phyloP scores from a whole-genome alignment of 257 asterid genomes.

The Capsicum chinense region DNA sequence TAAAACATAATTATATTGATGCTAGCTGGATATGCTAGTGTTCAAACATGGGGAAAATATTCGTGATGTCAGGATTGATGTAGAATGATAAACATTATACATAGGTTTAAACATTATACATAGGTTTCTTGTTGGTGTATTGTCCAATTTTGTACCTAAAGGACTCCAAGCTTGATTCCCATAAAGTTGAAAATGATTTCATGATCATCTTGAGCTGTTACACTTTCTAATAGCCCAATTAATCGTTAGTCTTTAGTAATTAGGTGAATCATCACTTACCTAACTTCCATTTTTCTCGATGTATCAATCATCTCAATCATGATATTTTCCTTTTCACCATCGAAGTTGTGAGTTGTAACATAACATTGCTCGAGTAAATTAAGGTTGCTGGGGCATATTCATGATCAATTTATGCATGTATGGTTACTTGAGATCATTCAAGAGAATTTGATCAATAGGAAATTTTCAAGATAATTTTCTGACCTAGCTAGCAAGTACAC shows the following conservation, averaged over 20 bases:
- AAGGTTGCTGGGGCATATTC: background rate
- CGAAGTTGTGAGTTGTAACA: background rate
- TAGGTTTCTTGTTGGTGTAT: background rate
- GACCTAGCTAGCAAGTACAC: background rate
- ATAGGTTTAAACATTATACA: background rate
- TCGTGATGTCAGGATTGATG: background rate
- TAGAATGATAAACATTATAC: background rate
- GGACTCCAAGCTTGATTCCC: background rate
- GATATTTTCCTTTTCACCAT: background rate
- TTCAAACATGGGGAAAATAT: background rate
- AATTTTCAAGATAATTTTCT: background rate
- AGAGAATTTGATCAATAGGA: background rate
- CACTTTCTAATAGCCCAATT: background rate
- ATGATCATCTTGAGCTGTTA: background rate
- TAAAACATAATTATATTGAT: slow-evolving; percentile 5
- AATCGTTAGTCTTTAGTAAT: background rate
- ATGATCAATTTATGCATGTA: background rate
- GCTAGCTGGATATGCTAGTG: background rate
- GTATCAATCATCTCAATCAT: background rate
- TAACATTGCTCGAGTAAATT: background rate
- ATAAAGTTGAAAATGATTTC: slow-evolving; percentile 8
- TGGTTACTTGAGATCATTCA: background rate
- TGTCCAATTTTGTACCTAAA: background rate
- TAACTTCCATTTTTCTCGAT: background rate
- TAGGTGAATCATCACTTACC: slow-evolving; percentile 6